A percentile compares a stretch with the other conserved stretches of the same genome.
Conservation (phyloP, 1,284 basidiomycete species). For the Leucoagaricus sp. region DNA sequence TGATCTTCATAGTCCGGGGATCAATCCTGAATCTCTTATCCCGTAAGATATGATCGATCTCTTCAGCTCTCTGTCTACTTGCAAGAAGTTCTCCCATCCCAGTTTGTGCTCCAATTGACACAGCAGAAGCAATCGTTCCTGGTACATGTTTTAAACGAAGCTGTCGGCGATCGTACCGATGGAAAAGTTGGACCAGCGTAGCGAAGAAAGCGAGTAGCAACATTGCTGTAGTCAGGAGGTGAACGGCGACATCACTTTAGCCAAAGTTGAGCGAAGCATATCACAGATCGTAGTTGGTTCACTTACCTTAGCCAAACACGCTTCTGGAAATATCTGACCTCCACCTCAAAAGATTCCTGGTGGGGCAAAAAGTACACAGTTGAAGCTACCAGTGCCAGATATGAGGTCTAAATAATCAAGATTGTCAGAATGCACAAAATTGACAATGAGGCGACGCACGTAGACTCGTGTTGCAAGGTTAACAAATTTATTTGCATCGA, state of each 20-base stretch:
- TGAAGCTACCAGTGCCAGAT: slow-evolving; percentile 50
- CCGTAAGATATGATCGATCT: slow-evolving; percentile 39
- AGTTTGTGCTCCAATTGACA: slow-evolving; percentile 51
- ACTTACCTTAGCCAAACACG: slow-evolving; percentile 49
- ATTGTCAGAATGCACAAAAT: background rate
- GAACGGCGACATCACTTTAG: slow-evolving; percentile 42
- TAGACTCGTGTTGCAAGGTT: slow-evolving; percentile 43
- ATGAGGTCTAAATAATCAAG: slow-evolving; percentile 36
- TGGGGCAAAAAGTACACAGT: slow-evolving; percentile 48
- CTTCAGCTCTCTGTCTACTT: slow-evolving; percentile 35
- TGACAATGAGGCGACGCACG: slow-evolving; percentile 33
- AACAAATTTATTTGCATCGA: slow-evolving; percentile 39
- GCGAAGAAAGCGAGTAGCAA: slow-evolving; percentile 44
- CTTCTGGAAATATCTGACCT: slow-evolving; percentile 43
- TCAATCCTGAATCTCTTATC: slow-evolving; percentile 52
- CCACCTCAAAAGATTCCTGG: slow-evolving; percentile 35
- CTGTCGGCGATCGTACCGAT: slow-evolving; percentile 41
- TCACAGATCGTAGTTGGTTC: too few relatives aligned
- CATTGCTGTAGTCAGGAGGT: slow-evolving; percentile 44
- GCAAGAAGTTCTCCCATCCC: slow-evolving; percentile 45
- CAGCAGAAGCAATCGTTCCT: slow-evolving; percentile 55
- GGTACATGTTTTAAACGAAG: slow-evolving; percentile 47
- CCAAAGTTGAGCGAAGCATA: background rate
- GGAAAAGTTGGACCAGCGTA: slow-evolving; percentile 45
- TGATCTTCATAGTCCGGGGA: slow-evolving; percentile 45